Conservation (phyloP, 2,329 filamentous ascomycete genomes). For the Fusarium sp. region DNA sequence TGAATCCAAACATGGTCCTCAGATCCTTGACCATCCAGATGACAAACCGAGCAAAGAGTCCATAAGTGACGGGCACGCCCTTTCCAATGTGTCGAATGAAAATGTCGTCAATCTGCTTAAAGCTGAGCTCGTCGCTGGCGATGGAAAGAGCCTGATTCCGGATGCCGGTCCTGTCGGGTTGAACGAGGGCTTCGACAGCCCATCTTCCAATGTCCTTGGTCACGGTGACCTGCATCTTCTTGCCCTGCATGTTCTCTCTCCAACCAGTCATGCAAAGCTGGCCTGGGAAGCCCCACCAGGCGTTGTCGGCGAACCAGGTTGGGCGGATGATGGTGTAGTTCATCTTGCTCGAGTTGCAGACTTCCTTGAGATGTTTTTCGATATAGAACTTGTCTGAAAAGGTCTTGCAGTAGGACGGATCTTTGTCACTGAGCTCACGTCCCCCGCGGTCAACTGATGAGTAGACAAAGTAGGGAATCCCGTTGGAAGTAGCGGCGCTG, state of each 20-base stretch:
- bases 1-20: conserved; percentile 44
- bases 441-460: conserved; percentile 76
- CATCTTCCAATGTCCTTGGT: conserved; percentile 48
- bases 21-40: conserved; percentile 45
- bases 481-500: conserved; percentile 64
- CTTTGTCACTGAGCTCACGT: conserved; percentile 64
- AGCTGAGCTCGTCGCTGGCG: conserved; percentile 47
- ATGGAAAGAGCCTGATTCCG: conserved; percentile 45
- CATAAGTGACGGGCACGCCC: conserved; percentile 42
- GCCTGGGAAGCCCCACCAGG: conserved; percentile 46
- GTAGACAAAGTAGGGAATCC: conserved; percentile 73
- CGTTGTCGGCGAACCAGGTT: conserved; percentile 48
- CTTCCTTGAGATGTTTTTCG: conserved; percentile 69
- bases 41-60: conserved; percentile 33
- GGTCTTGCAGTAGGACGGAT: conserved; percentile 47
- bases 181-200: conserved; percentile 37
- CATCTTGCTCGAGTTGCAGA: conserved; percentile 43
- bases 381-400: conserved; percentile 70
- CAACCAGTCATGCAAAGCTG: conserved; percentile 48
- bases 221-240: conserved; percentile 46
- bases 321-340: conserved; percentile 50
- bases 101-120: conserved; percentile 39
- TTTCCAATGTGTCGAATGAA: conserved; percentile 40
- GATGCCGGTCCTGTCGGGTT: conserved; percentile 33
- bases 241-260: conserved; percentile 46